Conservation (phyloP, 2,329 filamentous ascomycete species). For the Botrytis hyacinthi region DNA sequence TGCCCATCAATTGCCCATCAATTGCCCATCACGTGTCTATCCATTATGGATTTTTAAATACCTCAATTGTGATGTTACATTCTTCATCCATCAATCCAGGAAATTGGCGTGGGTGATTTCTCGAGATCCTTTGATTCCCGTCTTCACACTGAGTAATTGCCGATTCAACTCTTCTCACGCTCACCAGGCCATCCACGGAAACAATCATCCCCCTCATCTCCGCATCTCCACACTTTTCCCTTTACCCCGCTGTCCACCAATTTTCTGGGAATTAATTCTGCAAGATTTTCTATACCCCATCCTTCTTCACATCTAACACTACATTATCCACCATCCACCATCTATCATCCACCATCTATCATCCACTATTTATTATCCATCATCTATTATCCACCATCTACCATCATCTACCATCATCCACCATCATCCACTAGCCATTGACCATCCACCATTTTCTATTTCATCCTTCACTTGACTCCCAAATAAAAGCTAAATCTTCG, state of each 20-base stretch:
- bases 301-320: neutral
- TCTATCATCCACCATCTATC: too few relatives aligned
- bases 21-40: too few relatives aligned
- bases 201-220: neutral
- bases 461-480: neutral
- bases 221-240: neutral
- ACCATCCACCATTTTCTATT: neutral
- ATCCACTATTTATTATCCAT: too few relatives aligned
- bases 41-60: too few relatives aligned
- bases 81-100: neutral
- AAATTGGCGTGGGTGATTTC: too few relatives aligned
- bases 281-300: neutral
- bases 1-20: neutral
- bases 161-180: neutral
- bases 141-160: neutral
- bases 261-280: neutral
- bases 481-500: neutral
- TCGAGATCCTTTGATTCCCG: neutral
- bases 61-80: too few relatives aligned
- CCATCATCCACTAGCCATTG: too few relatives aligned
- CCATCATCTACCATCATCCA: too few relatives aligned
- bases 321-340: too few relatives aligned
- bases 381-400: too few relatives aligned
- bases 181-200: neutral
- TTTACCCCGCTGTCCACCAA: neutral